Percentiles rank a stretch among this genome's conserved stretches.
Conservation (phyloP, 805 yeast genomes). For the Cyberlindnera xishuangbannaensis region DNA sequence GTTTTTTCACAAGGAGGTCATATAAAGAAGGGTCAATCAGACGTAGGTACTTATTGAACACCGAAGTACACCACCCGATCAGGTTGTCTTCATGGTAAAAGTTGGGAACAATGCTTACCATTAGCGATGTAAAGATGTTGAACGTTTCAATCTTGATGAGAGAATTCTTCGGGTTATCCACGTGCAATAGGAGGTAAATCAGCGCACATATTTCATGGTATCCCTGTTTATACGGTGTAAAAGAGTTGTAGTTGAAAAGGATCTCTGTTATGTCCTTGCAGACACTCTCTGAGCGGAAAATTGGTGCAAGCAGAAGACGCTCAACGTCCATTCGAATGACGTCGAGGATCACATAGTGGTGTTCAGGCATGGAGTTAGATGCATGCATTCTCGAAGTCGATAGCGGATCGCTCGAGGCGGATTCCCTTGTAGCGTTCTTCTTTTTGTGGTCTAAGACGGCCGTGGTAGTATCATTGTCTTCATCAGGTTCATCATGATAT, state of each 20-base stretch:
- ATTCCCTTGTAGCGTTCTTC: too few relatives aligned
- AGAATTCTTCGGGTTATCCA: conserved; percentile 27
- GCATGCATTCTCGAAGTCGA: too few relatives aligned
- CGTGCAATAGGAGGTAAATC: conserved; percentile 34
- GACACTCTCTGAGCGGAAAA: conserved; percentile 12
- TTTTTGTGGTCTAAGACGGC: too few relatives aligned
- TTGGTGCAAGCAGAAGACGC: conserved; percentile 22
- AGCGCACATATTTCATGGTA: conserved; percentile 47
- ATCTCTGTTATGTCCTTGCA: conserved; percentile 21
- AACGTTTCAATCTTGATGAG: conserved; percentile 32
- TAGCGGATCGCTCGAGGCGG: too few relatives aligned
- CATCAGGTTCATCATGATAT: too few relatives aligned
- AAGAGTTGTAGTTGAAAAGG: conserved; percentile 21
- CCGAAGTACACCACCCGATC: conserved; percentile 36
- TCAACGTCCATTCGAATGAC: conserved; percentile 25
- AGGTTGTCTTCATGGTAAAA: conserved; percentile 38
- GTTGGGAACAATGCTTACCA: conserved; percentile 37
- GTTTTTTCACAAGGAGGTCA: conserved; percentile 36
- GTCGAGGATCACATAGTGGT: conserved; percentile 15
- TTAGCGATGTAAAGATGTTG: conserved; percentile 39
- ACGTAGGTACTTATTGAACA: conserved; percentile 37
- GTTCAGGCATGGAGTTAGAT: too few relatives aligned
- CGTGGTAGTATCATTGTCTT: not conserved
- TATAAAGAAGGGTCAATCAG: conserved; percentile 43
- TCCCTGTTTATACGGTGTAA: conserved; percentile 40